A percentile compares a stretch with the other conserved stretches of the same genome.
phyloP scores from a whole-genome alignment of 73 alveolate genomes.

The Strombidium stylifer region DNA sequence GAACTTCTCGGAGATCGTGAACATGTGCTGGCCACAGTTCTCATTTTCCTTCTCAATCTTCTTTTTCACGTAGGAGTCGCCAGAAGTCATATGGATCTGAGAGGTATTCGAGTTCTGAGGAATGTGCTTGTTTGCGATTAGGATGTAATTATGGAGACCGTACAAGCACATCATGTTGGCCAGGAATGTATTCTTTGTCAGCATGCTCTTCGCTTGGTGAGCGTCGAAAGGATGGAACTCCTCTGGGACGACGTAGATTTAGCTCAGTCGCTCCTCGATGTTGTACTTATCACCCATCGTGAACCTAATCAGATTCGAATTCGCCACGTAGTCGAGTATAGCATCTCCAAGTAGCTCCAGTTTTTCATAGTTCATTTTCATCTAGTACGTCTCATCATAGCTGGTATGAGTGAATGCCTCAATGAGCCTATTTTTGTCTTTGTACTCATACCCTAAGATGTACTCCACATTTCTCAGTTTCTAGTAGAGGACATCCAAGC shows the following conservation, averaged over 20 bases:
- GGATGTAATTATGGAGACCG: constrained; percentile 43
- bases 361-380: constrained; percentile 25
- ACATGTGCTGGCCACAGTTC: background rate
- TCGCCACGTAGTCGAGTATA: constrained; percentile 46
- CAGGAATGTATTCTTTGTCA: constrained; percentile 48
- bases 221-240: constrained; percentile 42
- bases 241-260: constrained; percentile 7
- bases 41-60: background rate
- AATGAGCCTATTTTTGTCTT: background rate
- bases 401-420: constrained; percentile 57
- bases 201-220: constrained; percentile 30
- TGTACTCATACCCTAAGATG: constrained; percentile 29
- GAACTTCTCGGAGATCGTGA: constrained; percentile 16
- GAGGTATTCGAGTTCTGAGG: background rate
- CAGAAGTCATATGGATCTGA: too few relatives aligned
- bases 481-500: too few relatives aligned
- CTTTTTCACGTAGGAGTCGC: background rate
- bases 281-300: constrained; percentile 29
- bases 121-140: background rate
- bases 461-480: too few relatives aligned
- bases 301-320: constrained; percentile 36
- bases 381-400: background rate
- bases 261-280: constrained; percentile 7
- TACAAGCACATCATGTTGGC: constrained; percentile 43
- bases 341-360: constrained; percentile 68